Base-by-base conservation (phyloP, 2,329 filamentous ascomycete species). In the Chrysoporthe deuterocubensis region DNA sequence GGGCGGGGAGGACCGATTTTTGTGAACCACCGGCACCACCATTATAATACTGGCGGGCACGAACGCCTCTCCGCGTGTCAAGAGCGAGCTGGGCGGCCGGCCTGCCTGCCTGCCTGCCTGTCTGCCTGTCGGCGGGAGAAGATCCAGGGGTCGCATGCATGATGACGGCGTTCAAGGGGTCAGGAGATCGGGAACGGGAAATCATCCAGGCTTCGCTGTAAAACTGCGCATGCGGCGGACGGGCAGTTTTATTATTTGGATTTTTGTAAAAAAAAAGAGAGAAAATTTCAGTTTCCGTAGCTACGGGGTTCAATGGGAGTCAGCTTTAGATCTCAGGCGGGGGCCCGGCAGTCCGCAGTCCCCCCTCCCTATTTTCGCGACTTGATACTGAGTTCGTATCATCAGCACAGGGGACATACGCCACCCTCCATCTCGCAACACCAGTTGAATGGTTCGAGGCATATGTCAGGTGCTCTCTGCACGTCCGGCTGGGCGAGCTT, bases 121-220 rank as follows among this genome's bases (percentile, higher is more conserved):
- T 2, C 26, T 26, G 26, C 26, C 32, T 48, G 62, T 32, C 40
- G 48, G 21, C 50, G 44, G 11, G 9, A 59, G 57, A 48, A 54
- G 43, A 18, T 32, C 21, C 43, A 58, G 44, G n/a, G 52, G 46
- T 48, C 46, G 65, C 58, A 68, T 69, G 68, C 68, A 69, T 69
- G 57, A 69, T 69, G 68, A 69, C 60, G 68, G 68, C 68, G 68
- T 69, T 69, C 62, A 68, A 26, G 58, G 62, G 62, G 34, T 18
- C 46, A 54, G 62, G 52, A 58, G 42, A 11, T 67, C 46, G 61
- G 58, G 46, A 52, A 63, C 32, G 58, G 58, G 40, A 26, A 26
- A 50, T 59, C 37, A 21, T 42, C 58, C 66, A 32, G 58, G 37
- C 44, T 46, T 57, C 54, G 52, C 42, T 54, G 63, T 48, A 61